Base-by-base conservation (phyloP, 2,329 filamentous ascomycete genomes). In the Raffaelea deltoideospora region DNA sequence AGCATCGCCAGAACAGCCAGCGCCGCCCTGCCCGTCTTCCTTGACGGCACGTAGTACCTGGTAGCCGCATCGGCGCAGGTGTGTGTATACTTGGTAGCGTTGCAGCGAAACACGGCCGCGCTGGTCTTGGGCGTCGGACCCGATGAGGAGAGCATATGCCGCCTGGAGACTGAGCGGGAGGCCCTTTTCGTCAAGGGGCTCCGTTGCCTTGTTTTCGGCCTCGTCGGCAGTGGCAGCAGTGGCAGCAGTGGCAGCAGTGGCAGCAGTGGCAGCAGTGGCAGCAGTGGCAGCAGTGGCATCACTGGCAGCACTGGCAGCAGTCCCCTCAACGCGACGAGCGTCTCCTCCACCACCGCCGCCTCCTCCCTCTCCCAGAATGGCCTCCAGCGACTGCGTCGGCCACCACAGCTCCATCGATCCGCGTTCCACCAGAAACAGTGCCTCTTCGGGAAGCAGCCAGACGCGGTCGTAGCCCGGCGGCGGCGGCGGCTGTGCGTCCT, bases 371-470 rank as follows among this genome's bases (percentile, higher is more conserved):
- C 31, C 47, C 3, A 64, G 59, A 31, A 71, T 55, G 3, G 69
- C 50, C 26, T 67, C 64, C 30, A 76, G 56, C n/a, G 58, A 51
- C 38, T 56, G 55, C 31, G 60, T 57, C 2, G 84, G 84, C 83
- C 84, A 95, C 64, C 86, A 78, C 29, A 95, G 68, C 55, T 96
- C 85, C 49, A 96, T 50, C 33, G 73, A 86, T 0, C 88, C 90
- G 48, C 90, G 66, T 61, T 98, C 90, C 9, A 96, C 65, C 43
- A 95, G 56, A 50, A 86, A 95, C 37, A 98, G 64, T 6, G 86
- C 83, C 57, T 98, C 90, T 53, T 98, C 90, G 0, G 88, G 88
- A 28, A 94, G 56, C 35, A 98, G 53, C 87, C 87, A 95, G 29
- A 87, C 60, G 43, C 70, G 74, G 22, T 76, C 70, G 41, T 66